Base-by-base conservation (phyloP, 164 flowering plant species). In the Taxillus chinensis region DNA sequence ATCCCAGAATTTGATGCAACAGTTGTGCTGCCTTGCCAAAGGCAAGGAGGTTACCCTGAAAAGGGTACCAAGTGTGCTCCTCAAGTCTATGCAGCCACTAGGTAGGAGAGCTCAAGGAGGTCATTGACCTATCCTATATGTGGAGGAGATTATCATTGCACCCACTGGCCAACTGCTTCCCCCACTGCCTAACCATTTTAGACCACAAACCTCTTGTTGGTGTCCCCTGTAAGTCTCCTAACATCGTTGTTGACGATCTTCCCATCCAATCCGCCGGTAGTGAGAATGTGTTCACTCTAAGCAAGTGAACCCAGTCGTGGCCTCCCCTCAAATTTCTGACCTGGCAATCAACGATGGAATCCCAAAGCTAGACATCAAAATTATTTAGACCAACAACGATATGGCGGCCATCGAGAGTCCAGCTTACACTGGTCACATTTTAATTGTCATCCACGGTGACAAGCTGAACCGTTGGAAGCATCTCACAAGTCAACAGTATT, bases 41-140 rank as follows among this genome's bases (percentile, higher is more conserved):
- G 17, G 86, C 85, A 43, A 84, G 69, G 65, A 84, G 46, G 56
- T 82, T 84, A 37, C 77, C 68, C 74, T 84, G 89, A 65, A 84
- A 82, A 5, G 89, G 89, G 67, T 86, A 82, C 89, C 86, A 84
- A 6, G 86, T 80, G 61, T 84, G 89, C 64, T 82, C 89, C 41
- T 82, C 83, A 5, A 84, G 74, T 62, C 89, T 70, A 67, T 84
- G 86, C 46, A 80, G 79, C 85, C 82, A 82, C 65, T 78, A 80
- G 2, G 73, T 80, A 6, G 79, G 69, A 41, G 75, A 65, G 40
- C 70, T 73, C 0, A 80, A 68, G 51, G 86, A 74, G 7, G 83
- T 76, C 51, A 59, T 45, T 1, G 83, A 68, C 45, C 74, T 55
- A 57, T 82, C 83, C 89, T 86, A 84, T 55, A 84, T 80, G 68